Evolutionary conservation across 2,329 filamentous ascomycete species (phyloP).

Genomic region (Penicillium sumatraense): DNA sequence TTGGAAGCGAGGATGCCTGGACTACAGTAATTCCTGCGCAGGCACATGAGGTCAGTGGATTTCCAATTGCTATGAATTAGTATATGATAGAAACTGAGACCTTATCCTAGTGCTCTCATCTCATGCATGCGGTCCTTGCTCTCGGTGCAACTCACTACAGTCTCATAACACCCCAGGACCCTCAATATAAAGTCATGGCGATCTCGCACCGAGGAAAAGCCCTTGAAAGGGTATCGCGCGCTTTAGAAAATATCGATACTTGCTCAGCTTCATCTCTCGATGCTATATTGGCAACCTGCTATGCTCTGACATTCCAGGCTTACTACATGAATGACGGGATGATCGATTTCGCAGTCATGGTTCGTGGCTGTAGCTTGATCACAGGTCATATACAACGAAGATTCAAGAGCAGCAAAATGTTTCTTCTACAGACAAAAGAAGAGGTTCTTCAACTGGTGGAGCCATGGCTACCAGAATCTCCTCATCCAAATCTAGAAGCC

Average conservation of each 20-base stretch:
- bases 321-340: constrained; percentile 40
- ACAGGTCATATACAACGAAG: constrained; percentile 39
- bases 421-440: constrained; percentile 11
- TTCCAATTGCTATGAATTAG: neutral
- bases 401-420: constrained; percentile 18
- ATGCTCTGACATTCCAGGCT: constrained; percentile 39
- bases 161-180: constrained; percentile 6
- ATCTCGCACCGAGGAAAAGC: neutral
- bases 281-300: constrained; percentile 34
- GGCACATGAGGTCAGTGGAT: constrained; percentile 61
- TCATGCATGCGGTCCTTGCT: constrained; percentile 73
- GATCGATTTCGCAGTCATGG: constrained; percentile 40
- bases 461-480: neutral
- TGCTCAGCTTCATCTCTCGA: constrained; percentile 33
- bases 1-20: constrained; percentile 70
- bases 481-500: neutral
- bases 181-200: neutral
- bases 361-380: constrained; percentile 37
- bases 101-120: constrained; percentile 55
- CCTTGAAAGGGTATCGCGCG: neutral
- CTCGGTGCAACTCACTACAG: constrained; percentile 66
- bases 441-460: neutral
- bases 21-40: constrained; percentile 63
- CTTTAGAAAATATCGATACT: constrained; percentile 6
- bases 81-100: neutral